Evolutionary conservation across 2,329 filamentous ascomycete species (phyloP).

Genomic region (Aspergillus aculeatus): DNA sequence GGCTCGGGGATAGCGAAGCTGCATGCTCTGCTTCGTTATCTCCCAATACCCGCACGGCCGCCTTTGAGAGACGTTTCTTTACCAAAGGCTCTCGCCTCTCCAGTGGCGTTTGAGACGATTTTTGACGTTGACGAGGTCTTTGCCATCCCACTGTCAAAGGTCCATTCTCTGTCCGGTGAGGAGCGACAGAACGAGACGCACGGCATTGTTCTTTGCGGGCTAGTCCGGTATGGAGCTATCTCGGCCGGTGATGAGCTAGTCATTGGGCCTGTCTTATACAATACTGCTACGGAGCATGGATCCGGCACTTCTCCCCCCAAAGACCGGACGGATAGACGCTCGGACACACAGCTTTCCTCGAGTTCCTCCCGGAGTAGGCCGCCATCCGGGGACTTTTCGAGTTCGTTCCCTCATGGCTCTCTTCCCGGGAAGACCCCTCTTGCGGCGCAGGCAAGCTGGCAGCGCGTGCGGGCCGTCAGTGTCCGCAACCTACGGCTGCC

Average conservation of each 20-base stretch:
- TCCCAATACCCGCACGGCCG: slow-evolving; percentile 64
- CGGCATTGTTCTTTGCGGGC: slow-evolving; percentile 78
- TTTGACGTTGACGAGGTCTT: slow-evolving; percentile 95
- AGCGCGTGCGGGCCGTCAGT: slow-evolving; percentile 75
- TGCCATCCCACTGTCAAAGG: slow-evolving; percentile 65
- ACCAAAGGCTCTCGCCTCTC: slow-evolving; percentile 11
- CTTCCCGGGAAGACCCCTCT: slow-evolving; percentile 47
- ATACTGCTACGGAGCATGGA: slow-evolving; percentile 53
- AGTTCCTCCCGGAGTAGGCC: slow-evolving; percentile 32
- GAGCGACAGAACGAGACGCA: slow-evolving; percentile 47
- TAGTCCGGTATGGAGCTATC: slow-evolving; percentile 75
- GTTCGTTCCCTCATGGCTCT: slow-evolving; percentile 30
- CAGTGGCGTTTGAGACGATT: slow-evolving; percentile 60
- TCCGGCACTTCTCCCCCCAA: slow-evolving; percentile 21
- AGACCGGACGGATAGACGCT: slow-evolving; percentile 17
- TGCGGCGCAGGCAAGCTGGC: slow-evolving; percentile 70
- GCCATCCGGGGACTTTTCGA: slow-evolving; percentile 34
- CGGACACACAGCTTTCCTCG: slow-evolving; percentile 21
- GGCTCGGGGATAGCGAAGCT: slow-evolving; percentile 77
- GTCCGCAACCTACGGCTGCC: slow-evolving; percentile 84
- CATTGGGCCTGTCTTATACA: slow-evolving; percentile 68
- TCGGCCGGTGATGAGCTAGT: slow-evolving; percentile 74
- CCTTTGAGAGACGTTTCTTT: slow-evolving; percentile 23
- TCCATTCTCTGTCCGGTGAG: slow-evolving; percentile 44
- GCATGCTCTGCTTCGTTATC: slow-evolving; percentile 73